These are phyloP conservation scores for Funneliformis caledonium DNA, from an alignment of 371 early-diverging fungal species.

Conservation along the genomic window DNA sequence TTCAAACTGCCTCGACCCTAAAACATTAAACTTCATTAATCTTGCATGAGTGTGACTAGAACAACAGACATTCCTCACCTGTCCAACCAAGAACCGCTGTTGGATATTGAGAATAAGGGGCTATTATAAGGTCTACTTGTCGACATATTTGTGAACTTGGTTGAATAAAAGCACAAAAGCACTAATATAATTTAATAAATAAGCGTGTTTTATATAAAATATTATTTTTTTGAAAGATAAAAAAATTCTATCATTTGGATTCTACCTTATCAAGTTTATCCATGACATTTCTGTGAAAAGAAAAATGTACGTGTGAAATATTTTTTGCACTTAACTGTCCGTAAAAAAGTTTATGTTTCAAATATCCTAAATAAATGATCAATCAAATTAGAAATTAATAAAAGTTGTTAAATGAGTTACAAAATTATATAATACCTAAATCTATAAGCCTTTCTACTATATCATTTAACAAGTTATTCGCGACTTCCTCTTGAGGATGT, in stretches of 20 bases:
- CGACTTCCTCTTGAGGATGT: constrained; percentile 43
- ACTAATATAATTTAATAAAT: constrained; percentile 40
- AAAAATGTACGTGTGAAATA: constrained; percentile 30
- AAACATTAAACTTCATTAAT: not conserved
- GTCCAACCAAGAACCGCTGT: constrained; percentile 60
- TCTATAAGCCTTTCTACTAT: constrained; percentile 43
- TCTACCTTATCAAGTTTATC: constrained; percentile 48
- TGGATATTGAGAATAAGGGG: constrained; percentile 45
- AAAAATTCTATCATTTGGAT: not conserved
- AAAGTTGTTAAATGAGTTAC: not conserved
- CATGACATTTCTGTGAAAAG: constrained; percentile 32
- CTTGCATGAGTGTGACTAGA: not conserved
- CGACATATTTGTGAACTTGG: constrained; percentile 51
- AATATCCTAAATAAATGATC: constrained; percentile 21
- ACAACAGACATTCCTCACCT: constrained; percentile 40
- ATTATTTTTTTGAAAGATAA: too few species aligned
- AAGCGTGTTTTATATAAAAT: not conserved
- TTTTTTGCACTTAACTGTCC: constrained; percentile 43
- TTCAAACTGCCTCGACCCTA: constrained; percentile 51
- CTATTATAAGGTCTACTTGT: constrained; percentile 58
- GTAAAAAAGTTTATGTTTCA: constrained; percentile 44
- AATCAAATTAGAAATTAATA: not conserved
- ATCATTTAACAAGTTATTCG: constrained; percentile 43
- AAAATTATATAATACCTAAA: constrained; percentile 41
- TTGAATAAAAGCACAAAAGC: constrained; percentile 55